Evolutionary conservation across 2,329 filamentous ascomycete genomes (phyloP), one percentile per base, ranked within the genome.

Genomic region (Phaeophleospora eucalypticola): DNA sequence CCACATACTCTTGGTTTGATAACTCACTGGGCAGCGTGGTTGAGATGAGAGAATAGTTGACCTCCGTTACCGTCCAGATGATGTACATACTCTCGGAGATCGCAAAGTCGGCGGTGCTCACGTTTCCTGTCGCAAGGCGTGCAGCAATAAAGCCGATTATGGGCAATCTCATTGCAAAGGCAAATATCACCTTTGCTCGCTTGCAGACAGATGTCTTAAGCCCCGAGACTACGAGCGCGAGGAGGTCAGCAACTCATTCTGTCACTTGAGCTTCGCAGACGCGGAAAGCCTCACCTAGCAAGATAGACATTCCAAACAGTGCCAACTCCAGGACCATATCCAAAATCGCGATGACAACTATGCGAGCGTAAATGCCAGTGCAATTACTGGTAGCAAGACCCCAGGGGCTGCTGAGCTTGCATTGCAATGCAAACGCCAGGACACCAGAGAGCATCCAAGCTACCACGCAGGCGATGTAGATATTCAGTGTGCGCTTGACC

Each of bases 341-440:
- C 14, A 49, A 20, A 8, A 41, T 33, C n/a, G 45, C 43, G 20
- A 51, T 48, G 4, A 29, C 27, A 10, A 49, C 33, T 17, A 49
- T 29, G 6, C 52, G 39, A 15, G 16, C 17, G 18, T 44, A 52
- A 10, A 52, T 18, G 8, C 43, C 43, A 15, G 19, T 17, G 40
- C 43, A 49, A 9, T 16, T 17, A 4, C 33, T 41, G 14, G 33
- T 37, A 18, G 39, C 36, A 3, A 54, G 14, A 3, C 27, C 41
- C 54, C 54, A 54, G 14, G 51, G 54, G 4, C 33, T 3, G 9
- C 19, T 39, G 3, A 51, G 46, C 15, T 51, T 33, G 35, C 54
- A 57, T 27, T 54, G 51, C 3, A 54, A 29, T 14, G 54, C 54
- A n/a, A 51, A 36, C 9, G 54, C 45, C 8, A 57, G 32, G 10